phyloP scores from a whole-genome alignment of 805 yeast genomes.

The Pichia exigua region DNA sequence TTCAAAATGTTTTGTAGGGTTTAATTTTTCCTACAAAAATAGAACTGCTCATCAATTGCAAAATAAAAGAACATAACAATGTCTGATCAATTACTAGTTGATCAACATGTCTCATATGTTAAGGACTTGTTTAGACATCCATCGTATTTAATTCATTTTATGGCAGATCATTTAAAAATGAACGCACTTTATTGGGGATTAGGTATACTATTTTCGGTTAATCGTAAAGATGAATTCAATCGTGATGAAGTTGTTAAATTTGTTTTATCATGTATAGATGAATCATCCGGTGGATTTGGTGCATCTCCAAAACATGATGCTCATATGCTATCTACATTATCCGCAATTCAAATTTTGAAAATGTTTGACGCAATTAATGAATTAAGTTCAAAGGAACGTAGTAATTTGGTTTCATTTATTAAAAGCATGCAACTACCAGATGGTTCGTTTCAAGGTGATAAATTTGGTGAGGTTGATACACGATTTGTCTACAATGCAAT shows the following conservation, averaged over 20 bases:
- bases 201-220: slow-evolving; percentile 60
- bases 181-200: slow-evolving; percentile 96
- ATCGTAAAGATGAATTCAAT: slow-evolving; percentile 49
- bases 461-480: slow-evolving; percentile 88
- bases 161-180: slow-evolving; percentile 81
- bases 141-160: slow-evolving; percentile 71
- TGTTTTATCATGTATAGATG: slow-evolving; percentile 58
- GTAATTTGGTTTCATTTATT: slow-evolving; percentile 32
- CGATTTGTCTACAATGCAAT: slow-evolving; percentile 82
- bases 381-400: slow-evolving; percentile 24
- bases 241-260: slow-evolving; percentile 57
- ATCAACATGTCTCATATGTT: slow-evolving; percentile 50
- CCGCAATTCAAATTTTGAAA: slow-evolving; percentile 74
- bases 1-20: no score
- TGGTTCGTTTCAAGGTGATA: slow-evolving; percentile 87
- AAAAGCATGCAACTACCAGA: slow-evolving; percentile 40
- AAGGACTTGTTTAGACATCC: slow-evolving; percentile 44
- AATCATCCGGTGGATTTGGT: slow-evolving; percentile 70
- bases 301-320: slow-evolving; percentile 87
- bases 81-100: slow-evolving; percentile 7
- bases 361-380: slow-evolving; percentile 53
- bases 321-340: slow-evolving; percentile 75
- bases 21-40: no score
- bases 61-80: background rate
- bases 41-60: background rate